Conservation (phyloP, 495 filamentous ascomycete genomes). For the Podospora sp. region DNA sequence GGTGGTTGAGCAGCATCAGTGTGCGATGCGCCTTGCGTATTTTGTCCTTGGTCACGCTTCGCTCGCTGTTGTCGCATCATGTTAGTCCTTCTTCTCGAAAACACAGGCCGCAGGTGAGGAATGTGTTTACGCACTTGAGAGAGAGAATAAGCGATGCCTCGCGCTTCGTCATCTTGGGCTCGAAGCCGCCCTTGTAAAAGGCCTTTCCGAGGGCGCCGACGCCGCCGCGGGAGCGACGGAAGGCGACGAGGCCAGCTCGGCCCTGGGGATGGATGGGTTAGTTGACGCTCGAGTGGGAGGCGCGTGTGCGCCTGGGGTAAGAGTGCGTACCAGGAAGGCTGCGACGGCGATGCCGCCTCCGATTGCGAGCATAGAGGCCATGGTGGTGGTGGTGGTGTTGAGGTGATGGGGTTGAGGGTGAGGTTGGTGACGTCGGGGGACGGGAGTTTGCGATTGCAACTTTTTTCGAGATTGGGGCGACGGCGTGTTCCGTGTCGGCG, state of each 20-base stretch:
- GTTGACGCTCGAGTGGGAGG: too few relatives aligned
- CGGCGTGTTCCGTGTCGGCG: background rate
- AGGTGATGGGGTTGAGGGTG: conserved; percentile 9
- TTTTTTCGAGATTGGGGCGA: background rate
- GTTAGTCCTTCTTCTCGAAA: conserved; percentile 13
- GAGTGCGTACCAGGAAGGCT: conserved; percentile 68
- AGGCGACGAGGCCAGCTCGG: conserved; percentile 85
- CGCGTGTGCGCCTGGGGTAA: too few relatives aligned
- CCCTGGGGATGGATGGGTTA: conserved; percentile 57
- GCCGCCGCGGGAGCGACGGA: conserved; percentile 78
- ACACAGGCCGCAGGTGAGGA: too few relatives aligned
- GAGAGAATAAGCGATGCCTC: conserved; percentile 92
- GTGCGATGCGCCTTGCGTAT: conserved; percentile 94
- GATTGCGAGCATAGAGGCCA: conserved; percentile 75
- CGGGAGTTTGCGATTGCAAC: background rate
- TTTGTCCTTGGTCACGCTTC: conserved; percentile 83
- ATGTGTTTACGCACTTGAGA: conserved; percentile 68
- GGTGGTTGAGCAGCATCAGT: conserved; percentile 97
- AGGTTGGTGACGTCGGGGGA: conserved; percentile 4
- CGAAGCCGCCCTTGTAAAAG: conserved; percentile 98
- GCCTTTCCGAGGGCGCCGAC: conserved; percentile 78
- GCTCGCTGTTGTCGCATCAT: conserved; percentile 62
- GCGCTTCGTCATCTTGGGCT: conserved; percentile 85
- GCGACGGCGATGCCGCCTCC: conserved; percentile 76
- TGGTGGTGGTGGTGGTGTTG: conserved; percentile 37